phyloP scores from a whole-genome alignment of 129 eudicot genomes.

The carrot (Daucus carota) region DNA sequence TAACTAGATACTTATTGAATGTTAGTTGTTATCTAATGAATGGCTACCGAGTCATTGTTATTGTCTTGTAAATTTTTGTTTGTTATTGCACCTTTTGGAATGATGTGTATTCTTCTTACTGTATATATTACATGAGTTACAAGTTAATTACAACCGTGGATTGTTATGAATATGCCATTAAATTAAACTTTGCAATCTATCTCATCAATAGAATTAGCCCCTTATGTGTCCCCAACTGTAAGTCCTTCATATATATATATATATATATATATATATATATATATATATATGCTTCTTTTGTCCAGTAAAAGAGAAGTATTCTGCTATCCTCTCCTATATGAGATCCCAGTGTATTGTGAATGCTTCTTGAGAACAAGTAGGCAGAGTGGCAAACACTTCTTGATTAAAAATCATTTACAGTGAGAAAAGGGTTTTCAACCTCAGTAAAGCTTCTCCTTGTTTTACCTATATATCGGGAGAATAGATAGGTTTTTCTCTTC shows the following conservation, averaged over 20 bases:
- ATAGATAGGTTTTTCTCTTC: not conserved
- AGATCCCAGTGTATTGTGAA: not conserved
- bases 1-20: not conserved
- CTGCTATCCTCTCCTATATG: not conserved
- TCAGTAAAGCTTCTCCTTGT: not conserved
- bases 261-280: no score
- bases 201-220: not conserved
- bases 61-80: not conserved
- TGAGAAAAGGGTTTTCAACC: not conserved
- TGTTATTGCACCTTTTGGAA: not conserved
- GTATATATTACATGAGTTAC: not conserved
- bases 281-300: not conserved
- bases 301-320: not conserved
- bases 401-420: not conserved
- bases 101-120: not conserved
- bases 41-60: not conserved
- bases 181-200: not conserved
- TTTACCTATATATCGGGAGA: not conserved
- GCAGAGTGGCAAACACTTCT: not conserved
- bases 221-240: not conserved
- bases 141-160: not conserved
- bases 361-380: conserved; percentile 1
- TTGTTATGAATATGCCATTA: not conserved
- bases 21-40: not conserved
- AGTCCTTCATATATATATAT: not conserved